Conservation (phyloP, 805 yeast genomes). For the Soucietia sequanensis region DNA sequence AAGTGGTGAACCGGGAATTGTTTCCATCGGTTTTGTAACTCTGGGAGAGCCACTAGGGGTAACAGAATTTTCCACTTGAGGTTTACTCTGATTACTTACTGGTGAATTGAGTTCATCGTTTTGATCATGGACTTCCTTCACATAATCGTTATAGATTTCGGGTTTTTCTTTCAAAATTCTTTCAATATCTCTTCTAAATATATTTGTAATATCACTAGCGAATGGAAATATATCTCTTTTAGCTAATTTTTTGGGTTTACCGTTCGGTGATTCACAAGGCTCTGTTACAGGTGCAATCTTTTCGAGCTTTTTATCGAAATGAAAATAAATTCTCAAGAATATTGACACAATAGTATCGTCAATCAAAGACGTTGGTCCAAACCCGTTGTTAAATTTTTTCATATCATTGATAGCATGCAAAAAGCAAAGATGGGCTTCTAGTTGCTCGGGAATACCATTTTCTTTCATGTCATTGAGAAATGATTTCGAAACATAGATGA, state of each 20-base stretch:
- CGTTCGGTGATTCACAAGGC: conserved; percentile 27
- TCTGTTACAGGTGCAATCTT: conserved; percentile 1
- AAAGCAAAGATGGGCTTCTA: conserved; percentile 40
- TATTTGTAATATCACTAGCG: conserved; percentile 32
- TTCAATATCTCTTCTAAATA: conserved; percentile 30
- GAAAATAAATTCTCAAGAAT: conserved; percentile 49
- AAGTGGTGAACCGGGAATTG: neutral
- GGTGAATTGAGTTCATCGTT: neutral
- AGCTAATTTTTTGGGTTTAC: conserved; percentile 36
- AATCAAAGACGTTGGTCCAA: conserved; percentile 71
- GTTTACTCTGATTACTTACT: too few relatives aligned
- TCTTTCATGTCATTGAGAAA: conserved; percentile 23
- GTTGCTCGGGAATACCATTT: conserved; percentile 35
- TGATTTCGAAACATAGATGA: conserved; percentile 36
- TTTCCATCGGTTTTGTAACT: neutral
- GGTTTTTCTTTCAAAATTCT: conserved; percentile 28
- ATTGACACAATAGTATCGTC: conserved; percentile 71
- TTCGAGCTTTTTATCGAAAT: conserved; percentile 8
- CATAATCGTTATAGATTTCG: conserved; percentile 27
- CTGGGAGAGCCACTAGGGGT: too few relatives aligned
- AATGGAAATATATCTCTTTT: conserved; percentile 43
- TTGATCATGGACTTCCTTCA: conserved; percentile 8
- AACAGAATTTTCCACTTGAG: too few relatives aligned
- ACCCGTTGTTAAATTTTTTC: conserved; percentile 73
- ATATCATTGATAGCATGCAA: conserved; percentile 56